A percentile compares a stretch with the other conserved stretches of the same genome.
Conservation (phyloP, 2,329 filamentous ascomycete genomes). For the Xylariaceae sp. region DNA sequence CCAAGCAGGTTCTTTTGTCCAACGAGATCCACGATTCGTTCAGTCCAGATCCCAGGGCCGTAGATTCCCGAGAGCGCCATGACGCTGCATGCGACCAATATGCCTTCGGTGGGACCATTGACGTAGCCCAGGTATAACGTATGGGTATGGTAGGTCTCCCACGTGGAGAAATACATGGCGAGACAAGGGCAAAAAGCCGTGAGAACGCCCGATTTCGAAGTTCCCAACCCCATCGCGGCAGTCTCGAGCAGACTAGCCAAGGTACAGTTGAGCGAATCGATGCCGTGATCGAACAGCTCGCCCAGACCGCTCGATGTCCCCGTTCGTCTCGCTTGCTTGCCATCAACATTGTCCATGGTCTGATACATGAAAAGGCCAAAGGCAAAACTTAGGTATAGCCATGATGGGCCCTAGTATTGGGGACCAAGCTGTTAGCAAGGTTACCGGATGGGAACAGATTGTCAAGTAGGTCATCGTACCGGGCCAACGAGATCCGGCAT, state of each 20-base stretch:
- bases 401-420: conserved; percentile 65
- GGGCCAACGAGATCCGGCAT: conserved; percentile 90
- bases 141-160: conserved; percentile 99
- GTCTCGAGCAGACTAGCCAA: conserved; percentile 86
- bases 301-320: conserved; percentile 92
- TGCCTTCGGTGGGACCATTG: conserved; percentile 94
- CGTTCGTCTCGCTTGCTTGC: conserved; percentile 92
- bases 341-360: conserved; percentile 98
- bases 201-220: conserved; percentile 79
- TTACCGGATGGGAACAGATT: background rate
- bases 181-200: conserved; percentile 87
- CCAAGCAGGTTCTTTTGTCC: conserved; percentile 52
- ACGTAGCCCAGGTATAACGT: conserved; percentile 93
- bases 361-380: conserved; percentile 98
- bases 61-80: conserved; percentile 86
- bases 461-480: conserved; percentile 47
- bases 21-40: conserved; percentile 66
- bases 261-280: conserved; percentile 96
- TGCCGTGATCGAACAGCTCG: conserved; percentile 97
- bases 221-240: conserved; percentile 86
- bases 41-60: conserved; percentile 82
- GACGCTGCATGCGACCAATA: conserved; percentile 79
- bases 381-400: conserved; percentile 95
- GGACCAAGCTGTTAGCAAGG: conserved; percentile 8
- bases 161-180: conserved; percentile 99